A percentile compares a stretch with the other conserved stretches of the same genome.
phyloP scores from a whole-genome alignment of 306 rosid species.

The Gynostemma pentaphyllum region DNA sequence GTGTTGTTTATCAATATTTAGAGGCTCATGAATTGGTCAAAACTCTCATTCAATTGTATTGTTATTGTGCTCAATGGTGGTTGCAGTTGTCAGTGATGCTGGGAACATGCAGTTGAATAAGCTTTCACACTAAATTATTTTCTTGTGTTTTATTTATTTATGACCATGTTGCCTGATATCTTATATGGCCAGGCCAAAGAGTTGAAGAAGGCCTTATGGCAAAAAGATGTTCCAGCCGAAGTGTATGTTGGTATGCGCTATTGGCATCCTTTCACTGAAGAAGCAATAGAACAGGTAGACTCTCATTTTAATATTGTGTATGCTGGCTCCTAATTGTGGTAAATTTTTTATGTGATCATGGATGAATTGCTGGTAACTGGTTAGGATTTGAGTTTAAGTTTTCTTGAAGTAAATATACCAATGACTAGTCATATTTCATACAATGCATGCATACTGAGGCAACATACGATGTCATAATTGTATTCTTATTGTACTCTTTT shows the following conservation, averaged over 20 bases:
- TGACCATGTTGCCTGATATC: neutral
- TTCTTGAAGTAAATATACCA: neutral
- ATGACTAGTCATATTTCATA: neutral
- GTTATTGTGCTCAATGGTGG: neutral
- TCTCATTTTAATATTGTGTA: neutral
- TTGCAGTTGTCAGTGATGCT: neutral
- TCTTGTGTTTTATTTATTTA: neutral
- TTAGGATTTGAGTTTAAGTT: no score
- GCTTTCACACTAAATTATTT: neutral
- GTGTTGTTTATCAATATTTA: neutral
- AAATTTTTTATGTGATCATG: no score
- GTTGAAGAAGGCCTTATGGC: slow-evolving; percentile 57
- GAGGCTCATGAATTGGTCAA: neutral
- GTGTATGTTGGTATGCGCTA: slow-evolving; percentile 95
- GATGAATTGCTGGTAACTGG: no score
- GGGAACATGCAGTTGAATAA: neutral
- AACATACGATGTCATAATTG: neutral
- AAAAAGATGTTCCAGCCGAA: slow-evolving; percentile 58
- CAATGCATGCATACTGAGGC: neutral
- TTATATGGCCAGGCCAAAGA: slow-evolving; percentile 46
- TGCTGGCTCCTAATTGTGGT: neutral
- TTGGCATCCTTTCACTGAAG: slow-evolving; percentile 96
- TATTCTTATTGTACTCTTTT: neutral
- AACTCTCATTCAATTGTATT: neutral
- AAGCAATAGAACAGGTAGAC: slow-evolving; percentile 66